phyloP scores from a whole-genome alignment of 2,329 filamentous ascomycete genomes.

The Pseudogymnoascus sp. region DNA sequence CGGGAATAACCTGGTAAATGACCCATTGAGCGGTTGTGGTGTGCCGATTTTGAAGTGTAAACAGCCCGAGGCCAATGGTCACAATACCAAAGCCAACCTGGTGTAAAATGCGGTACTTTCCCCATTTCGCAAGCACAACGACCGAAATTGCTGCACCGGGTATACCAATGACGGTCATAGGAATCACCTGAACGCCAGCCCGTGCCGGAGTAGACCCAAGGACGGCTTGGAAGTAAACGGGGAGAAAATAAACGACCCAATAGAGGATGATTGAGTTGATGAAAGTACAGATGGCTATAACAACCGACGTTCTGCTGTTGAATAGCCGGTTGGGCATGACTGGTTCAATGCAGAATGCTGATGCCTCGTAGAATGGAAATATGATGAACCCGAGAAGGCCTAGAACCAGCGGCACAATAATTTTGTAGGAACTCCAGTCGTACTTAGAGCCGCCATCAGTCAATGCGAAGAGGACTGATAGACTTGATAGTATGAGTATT shows the following conservation, averaged over 20 bases:
- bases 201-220: background rate
- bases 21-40: conserved; percentile 36
- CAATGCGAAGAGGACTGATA: conserved; percentile 37
- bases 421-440: conserved; percentile 34
- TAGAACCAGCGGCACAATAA: conserved; percentile 38
- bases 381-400: conserved; percentile 34
- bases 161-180: background rate
- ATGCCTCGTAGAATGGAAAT: conserved; percentile 23
- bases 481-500: conserved; percentile 34
- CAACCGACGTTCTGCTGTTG: conserved; percentile 9
- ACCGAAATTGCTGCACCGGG: background rate
- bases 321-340: conserved; percentile 12
- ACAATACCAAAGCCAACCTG: conserved; percentile 8
- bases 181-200: background rate
- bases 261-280: conserved; percentile 31
- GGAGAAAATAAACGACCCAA: conserved; percentile 23
- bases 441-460: conserved; percentile 37
- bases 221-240: conserved; percentile 10
- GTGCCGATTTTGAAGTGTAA: conserved; percentile 32
- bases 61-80: conserved; percentile 29
- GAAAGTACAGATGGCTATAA: conserved; percentile 28
- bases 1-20: conserved; percentile 35
- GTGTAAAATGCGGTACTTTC: background rate
- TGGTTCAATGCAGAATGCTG: conserved; percentile 12
- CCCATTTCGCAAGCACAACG: conserved; percentile 4